Conservation (phyloP, 768 basidiomycete species). For the Kwoniella dendrophila region DNA sequence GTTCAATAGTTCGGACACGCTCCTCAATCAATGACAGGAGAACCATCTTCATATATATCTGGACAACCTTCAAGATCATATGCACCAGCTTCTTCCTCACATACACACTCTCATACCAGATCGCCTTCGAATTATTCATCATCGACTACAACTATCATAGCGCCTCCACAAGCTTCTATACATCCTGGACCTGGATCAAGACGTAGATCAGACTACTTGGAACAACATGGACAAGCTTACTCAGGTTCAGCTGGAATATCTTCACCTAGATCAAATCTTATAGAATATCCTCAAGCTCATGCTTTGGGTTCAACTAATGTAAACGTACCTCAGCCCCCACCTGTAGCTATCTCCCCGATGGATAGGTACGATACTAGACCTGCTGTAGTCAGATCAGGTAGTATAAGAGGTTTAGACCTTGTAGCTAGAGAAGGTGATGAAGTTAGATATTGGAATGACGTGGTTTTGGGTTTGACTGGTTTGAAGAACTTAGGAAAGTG, state of each 20-base stretch:
- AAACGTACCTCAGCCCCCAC: slow-evolving; percentile 69
- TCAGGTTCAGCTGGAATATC: slow-evolving; percentile 58
- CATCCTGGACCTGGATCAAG: slow-evolving; percentile 75
- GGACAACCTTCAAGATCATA: slow-evolving; percentile 33
- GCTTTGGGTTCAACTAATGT: slow-evolving; percentile 60
- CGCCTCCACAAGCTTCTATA: slow-evolving; percentile 83
- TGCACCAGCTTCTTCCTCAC: slow-evolving; percentile 28
- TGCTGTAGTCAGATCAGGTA: slow-evolving; percentile 39
- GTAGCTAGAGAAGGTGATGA: slow-evolving; percentile 74
- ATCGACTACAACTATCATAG: slow-evolving; percentile 60
- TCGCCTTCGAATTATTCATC: slow-evolving; percentile 33
- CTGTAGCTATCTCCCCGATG: slow-evolving; percentile 68
- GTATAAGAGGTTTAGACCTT: slow-evolving; percentile 48
- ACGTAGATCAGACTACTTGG: slow-evolving; percentile 74
- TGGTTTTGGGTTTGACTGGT: slow-evolving; percentile 76
- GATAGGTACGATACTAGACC: slow-evolving; percentile 76
- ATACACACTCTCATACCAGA: no score
- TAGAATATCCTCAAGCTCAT: slow-evolving; percentile 70
- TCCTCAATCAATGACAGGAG: slow-evolving; percentile 53
- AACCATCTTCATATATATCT: slow-evolving; percentile 40
- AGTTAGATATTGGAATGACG: slow-evolving; percentile 79
- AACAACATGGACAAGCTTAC: slow-evolving; percentile 65
- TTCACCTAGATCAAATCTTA: slow-evolving; percentile 62
- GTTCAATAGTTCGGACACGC: slow-evolving; percentile 33
- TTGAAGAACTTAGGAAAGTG: slow-evolving; percentile 75